A percentile compares a stretch with the other conserved stretches of the same genome.
Conservation (phyloP, 2,329 filamentous ascomycete species). For the Fusarium guadeloupense region DNA sequence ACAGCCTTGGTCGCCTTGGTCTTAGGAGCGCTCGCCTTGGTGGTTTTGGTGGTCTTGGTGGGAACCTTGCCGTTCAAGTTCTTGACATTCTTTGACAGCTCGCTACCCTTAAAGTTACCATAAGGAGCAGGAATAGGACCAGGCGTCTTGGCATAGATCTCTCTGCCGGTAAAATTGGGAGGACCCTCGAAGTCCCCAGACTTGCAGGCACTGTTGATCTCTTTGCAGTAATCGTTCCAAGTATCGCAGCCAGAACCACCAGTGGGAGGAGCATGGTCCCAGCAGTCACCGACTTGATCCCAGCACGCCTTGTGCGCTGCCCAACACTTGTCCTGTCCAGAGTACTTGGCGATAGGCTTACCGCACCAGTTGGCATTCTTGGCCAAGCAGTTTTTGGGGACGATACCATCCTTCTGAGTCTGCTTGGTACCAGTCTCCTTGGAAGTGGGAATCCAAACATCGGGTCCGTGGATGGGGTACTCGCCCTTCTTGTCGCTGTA, state of each 20-base stretch:
- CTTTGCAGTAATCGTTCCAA: slow-evolving; percentile 70
- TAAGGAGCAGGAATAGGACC: slow-evolving; percentile 49
- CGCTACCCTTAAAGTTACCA: slow-evolving; percentile 35
- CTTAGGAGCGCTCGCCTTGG: slow-evolving; percentile 9
- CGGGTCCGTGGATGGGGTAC: slow-evolving; percentile 65
- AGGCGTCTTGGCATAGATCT: slow-evolving; percentile 45
- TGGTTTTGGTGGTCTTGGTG: slow-evolving; percentile 10
- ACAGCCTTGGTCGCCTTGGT: slow-evolving; percentile 9
- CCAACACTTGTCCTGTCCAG: slow-evolving; percentile 68
- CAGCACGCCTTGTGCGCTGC: slow-evolving; percentile 64
- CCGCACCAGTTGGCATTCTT: slow-evolving; percentile 80
- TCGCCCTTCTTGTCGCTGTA: slow-evolving; percentile 58
- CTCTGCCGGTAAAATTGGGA: slow-evolving; percentile 52
- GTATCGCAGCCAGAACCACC: slow-evolving; percentile 67
- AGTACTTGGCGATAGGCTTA: slow-evolving; percentile 66
- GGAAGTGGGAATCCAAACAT: slow-evolving; percentile 57
- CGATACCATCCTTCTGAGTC: slow-evolving; percentile 55
- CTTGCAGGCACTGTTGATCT: slow-evolving; percentile 56
- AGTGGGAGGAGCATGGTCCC: slow-evolving; percentile 64
- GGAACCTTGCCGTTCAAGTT: slow-evolving; percentile 18
- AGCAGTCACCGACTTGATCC: slow-evolving; percentile 68
- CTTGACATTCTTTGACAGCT: slow-evolving; percentile 20
- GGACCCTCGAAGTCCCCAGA: slow-evolving; percentile 58
- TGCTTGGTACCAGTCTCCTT: slow-evolving; percentile 29
- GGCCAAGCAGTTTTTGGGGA: slow-evolving; percentile 66